Evolutionary conservation across 1,139 yeast genomes (phyloP).

Genomic region (Candida dubliniensis): DNA sequence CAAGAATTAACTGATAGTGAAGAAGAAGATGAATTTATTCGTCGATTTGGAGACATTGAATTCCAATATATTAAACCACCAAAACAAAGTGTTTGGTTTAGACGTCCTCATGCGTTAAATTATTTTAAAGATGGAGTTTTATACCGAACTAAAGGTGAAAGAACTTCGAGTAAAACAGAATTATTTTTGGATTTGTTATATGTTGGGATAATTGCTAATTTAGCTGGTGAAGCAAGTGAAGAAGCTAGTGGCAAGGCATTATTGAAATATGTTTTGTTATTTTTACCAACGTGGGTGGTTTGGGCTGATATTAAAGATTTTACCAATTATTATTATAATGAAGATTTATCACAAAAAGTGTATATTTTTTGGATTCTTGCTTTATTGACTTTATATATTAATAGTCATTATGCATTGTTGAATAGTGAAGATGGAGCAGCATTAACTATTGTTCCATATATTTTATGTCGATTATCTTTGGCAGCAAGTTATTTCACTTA

Average conservation of each 20-base stretch:
- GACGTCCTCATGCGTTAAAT: conserved; percentile 60
- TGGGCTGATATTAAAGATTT: conserved; percentile 68
- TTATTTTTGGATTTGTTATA: conserved; percentile 63
- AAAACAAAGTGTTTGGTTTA: conserved; percentile 43
- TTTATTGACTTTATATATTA: conserved; percentile 53
- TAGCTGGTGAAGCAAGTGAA: conserved; percentile 57
- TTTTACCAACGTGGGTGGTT: conserved; percentile 60
- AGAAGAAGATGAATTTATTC: conserved; percentile 48
- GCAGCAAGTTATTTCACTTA: conserved; percentile 40
- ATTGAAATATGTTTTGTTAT: conserved; percentile 50
- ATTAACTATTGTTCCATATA: conserved; percentile 46
- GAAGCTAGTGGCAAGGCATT: conserved; percentile 50
- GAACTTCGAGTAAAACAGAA: conserved; percentile 53
- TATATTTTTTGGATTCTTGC: conserved; percentile 56
- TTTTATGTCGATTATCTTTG: conserved; percentile 44
- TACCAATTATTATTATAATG: conserved; percentile 63
- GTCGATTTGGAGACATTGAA: conserved; percentile 50
- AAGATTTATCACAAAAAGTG: conserved; percentile 56
- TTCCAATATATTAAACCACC: conserved; percentile 52
- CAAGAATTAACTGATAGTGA: conserved; percentile 32
- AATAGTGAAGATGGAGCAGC: conserved; percentile 41
- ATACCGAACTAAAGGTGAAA: conserved; percentile 56
- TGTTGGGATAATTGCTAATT: conserved; percentile 63
- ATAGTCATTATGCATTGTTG: conserved; percentile 44
- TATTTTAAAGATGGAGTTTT: conserved; percentile 59